phyloP scores from a whole-genome alignment of 1,284 basidiomycete species.

The Fomitiporia mediterranea region DNA sequence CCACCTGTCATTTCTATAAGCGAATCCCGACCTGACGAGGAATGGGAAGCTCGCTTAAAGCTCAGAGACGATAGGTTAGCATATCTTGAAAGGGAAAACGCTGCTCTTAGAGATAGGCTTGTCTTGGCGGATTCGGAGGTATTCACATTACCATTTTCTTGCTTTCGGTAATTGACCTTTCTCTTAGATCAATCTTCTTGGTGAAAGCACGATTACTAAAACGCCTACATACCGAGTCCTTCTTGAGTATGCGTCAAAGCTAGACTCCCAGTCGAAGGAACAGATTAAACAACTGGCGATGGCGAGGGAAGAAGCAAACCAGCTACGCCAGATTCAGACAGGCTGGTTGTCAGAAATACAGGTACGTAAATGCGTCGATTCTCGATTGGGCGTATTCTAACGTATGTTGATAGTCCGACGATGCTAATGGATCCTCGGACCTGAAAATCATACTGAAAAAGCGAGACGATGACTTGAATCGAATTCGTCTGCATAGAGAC shows the following conservation, averaged over 20 bases:
- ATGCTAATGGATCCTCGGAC: constrained; percentile 49
- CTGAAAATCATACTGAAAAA: constrained; percentile 52
- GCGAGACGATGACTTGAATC: constrained; percentile 69
- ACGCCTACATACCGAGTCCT: constrained; percentile 48
- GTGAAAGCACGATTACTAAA: constrained; percentile 42
- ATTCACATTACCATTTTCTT: neutral
- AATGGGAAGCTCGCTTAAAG: constrained; percentile 6
- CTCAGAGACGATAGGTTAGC: constrained; percentile 2
- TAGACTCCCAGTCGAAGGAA: constrained; percentile 39
- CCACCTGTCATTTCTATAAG: neutral
- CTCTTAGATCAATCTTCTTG: constrained; percentile 41
- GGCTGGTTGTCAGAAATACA: constrained; percentile 46
- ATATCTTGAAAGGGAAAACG: constrained; percentile 11
- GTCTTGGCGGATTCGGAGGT: constrained; percentile 20
- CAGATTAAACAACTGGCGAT: constrained; percentile 33
- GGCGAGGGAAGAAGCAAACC: constrained; percentile 4
- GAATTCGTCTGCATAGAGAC: constrained; percentile 80
- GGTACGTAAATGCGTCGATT: constrained; percentile 28
- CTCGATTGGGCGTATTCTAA: neutral
- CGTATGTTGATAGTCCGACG: constrained; percentile 37
- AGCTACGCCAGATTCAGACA: constrained; percentile 33
- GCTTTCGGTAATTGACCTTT: constrained; percentile 12
- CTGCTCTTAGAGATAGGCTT: constrained; percentile 15
- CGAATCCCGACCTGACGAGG: neutral
- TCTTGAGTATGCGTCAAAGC: constrained; percentile 38